Evolutionary conservation across 495 filamentous ascomycete species (phyloP), one percentile per base, ranked within the genome.

Genomic region (Penicillium simplicissimum): DNA sequence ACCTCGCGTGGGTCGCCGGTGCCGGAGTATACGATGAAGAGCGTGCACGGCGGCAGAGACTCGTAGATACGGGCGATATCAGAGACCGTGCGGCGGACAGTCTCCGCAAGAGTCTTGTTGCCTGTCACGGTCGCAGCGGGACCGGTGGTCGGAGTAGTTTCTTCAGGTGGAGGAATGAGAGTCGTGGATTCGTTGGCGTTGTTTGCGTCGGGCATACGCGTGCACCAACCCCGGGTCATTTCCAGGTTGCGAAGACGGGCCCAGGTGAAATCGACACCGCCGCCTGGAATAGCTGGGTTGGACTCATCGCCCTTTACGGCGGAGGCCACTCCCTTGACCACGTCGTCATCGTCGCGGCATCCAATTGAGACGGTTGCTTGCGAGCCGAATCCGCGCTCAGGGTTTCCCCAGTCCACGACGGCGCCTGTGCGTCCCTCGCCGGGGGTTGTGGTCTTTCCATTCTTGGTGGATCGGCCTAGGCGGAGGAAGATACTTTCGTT

Each of bases 401-500:
- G 88, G 53, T 88, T 87, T 34, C 93, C 93, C 86, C 92, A 96
- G 73, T 98, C 95, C 13, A 98, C 81, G 17, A 94, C 87, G 0
- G 93, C 94, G 60, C 90, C 90, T 3, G 79, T 88, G 56, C 88
- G 88, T 49, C 84, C 74, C 6, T 80, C 74, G 8, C 74, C 69
- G 3, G 81, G 79, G 1, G 68, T 63, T n/a, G 73, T 59, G 8
- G 64, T 64, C 23, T 82, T 82, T 0, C 80, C 82, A 4, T 82
- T 79, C 38, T 85, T 84, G 23, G 76, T 80, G 8, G 82, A 75
- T 3, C 93, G 82, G 0, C 77, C 81, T 6, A 98, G 79, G 3
- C 96, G 85, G 64, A 87, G 91, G 81, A 97, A 98, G 38, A 98
- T 88, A 56, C 88, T 89, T 70, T 98, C 95, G 21, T 84, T 85